Evolutionary conservation across 805 yeast species (phyloP).

Genomic region (Tetrapisispora taiwanensis): DNA sequence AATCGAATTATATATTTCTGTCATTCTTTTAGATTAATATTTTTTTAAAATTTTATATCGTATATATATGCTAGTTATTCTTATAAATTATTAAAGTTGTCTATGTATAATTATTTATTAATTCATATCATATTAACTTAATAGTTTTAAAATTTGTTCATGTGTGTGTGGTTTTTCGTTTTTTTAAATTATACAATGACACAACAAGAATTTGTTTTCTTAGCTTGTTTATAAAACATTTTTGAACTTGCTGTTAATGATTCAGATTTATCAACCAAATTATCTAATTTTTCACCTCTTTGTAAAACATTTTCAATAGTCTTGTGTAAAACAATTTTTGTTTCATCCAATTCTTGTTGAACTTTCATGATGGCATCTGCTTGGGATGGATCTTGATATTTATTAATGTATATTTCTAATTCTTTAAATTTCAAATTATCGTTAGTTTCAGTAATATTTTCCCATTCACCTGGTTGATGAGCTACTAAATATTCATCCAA

Average conservation of each 20-base stretch:
- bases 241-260: slow-evolving; percentile 80
- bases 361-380: slow-evolving; percentile 96
- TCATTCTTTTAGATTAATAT: too few species aligned
- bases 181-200: slow-evolving; percentile 52
- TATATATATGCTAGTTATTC: slow-evolving; percentile 1
- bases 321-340: slow-evolving; percentile 91
- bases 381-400: slow-evolving; percentile 93
- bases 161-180: too few species aligned
- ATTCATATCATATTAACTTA: too few species aligned
- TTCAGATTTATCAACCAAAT: slow-evolving; percentile 90
- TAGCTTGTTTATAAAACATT: slow-evolving; percentile 95
- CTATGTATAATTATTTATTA: too few species aligned
- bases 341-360: slow-evolving; percentile 95
- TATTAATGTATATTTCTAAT: slow-evolving; percentile 58
- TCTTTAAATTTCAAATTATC: slow-evolving; percentile 31
- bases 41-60: background rate
- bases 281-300: slow-evolving; percentile 92
- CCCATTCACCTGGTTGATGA: slow-evolving; percentile 72
- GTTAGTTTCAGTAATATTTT: slow-evolving; percentile 35
- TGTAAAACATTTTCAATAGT: slow-evolving; percentile 89
- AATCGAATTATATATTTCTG: too few species aligned
- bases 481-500: slow-evolving; percentile 81
- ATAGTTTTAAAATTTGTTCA: too few species aligned
- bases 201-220: slow-evolving; percentile 89
- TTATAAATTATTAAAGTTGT: background rate